A percentile compares a stretch with the other conserved stretches of the same genome.
These are phyloP conservation scores for Pouteria glomerata DNA, from an alignment of 148 eudicot species.

Conservation along the genomic window DNA sequence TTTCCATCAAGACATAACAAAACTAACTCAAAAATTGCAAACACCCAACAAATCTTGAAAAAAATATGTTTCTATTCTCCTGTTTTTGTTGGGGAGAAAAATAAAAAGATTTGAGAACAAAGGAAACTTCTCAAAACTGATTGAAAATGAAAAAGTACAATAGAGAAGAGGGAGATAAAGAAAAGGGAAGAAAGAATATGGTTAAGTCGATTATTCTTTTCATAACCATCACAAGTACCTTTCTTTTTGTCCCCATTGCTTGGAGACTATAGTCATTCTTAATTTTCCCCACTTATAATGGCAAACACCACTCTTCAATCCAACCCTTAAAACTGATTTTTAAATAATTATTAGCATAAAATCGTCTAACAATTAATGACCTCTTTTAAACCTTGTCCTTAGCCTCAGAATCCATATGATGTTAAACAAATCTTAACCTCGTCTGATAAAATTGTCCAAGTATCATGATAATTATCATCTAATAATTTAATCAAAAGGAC, in stretches of 20 bases:
- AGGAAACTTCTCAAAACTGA: not conserved
- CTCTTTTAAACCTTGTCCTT: not conserved
- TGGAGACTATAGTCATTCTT: not conserved
- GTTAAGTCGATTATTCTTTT: not conserved
- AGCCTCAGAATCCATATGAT: too few species aligned
- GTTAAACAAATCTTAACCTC: too few species aligned
- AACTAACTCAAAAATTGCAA: not conserved
- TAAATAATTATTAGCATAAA: too few species aligned
- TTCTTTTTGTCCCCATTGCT: not conserved
- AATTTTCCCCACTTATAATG: not conserved
- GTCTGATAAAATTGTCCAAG: too few species aligned
- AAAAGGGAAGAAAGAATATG: too few species aligned
- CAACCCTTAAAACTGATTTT: too few species aligned
- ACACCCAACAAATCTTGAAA: not conserved
- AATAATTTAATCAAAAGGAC: not conserved
- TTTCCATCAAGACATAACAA: not conserved
- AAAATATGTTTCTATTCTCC: not conserved
- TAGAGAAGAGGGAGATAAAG: too few species aligned
- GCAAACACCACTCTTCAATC: not conserved
- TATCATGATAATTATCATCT: not conserved
- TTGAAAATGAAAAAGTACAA: not conserved
- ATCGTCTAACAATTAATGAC: not conserved
- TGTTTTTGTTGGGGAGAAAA: not conserved
- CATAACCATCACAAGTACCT: not conserved
- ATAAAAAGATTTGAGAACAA: not conserved